phyloP scores from a whole-genome alignment of 495 filamentous ascomycete species.

The Penicillium crystallinum region DNA sequence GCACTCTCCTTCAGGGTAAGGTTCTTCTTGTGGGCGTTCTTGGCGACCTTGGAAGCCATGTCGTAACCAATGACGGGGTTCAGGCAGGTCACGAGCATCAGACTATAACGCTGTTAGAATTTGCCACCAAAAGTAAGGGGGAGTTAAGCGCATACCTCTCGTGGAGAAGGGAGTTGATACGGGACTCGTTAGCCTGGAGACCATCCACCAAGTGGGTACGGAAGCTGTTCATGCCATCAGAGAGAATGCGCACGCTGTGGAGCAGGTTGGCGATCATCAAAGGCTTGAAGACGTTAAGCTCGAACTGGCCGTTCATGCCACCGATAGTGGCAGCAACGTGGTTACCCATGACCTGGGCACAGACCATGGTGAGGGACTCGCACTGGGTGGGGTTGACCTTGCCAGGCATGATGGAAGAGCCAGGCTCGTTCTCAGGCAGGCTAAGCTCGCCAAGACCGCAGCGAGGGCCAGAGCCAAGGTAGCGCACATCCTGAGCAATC shows the following conservation, averaged over 20 bases:
- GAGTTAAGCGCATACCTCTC: conserved; percentile 54
- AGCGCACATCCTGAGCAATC: conserved; percentile 96
- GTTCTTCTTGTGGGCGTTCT: conserved; percentile 99
- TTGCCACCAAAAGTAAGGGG: conserved; percentile 1
- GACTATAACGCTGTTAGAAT: conserved; percentile 46
- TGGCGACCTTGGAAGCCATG: conserved; percentile 95
- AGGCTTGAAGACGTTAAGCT: conserved; percentile 99
- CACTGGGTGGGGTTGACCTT: conserved; percentile 99
- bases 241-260: conserved; percentile 79
- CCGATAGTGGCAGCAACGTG: conserved; percentile 85
- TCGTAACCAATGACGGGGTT: conserved; percentile 99
- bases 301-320: conserved; percentile 97
- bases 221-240: conserved; percentile 91
- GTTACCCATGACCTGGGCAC: conserved; percentile 97
- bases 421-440: conserved; percentile 96
- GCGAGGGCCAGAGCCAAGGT: conserved; percentile 90
- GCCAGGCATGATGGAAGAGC: conserved; percentile 96
- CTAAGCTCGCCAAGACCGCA: conserved; percentile 91
- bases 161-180: conserved; percentile 81
- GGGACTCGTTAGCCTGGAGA: conserved; percentile 85
- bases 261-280: conserved; percentile 91
- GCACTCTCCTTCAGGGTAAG: conserved; percentile 88
- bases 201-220: conserved; percentile 88
- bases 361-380: conserved; percentile 96
- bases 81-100: conserved; percentile 97